Base-by-base conservation (phyloP, 1,284 basidiomycete species). In the Leccinum huronense region DNA sequence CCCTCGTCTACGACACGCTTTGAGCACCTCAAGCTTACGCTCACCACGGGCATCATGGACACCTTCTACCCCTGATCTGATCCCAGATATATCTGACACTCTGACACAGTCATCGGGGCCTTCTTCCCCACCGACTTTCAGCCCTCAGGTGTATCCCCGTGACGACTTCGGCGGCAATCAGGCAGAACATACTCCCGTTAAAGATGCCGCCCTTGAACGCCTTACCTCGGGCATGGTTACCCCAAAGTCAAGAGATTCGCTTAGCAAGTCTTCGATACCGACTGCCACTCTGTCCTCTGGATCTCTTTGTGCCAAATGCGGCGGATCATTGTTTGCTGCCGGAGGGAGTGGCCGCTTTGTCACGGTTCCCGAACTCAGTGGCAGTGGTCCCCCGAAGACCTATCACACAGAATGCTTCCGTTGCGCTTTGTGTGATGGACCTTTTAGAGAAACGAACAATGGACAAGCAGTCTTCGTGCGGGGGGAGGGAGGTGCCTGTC, bases 331-430 rank as follows among this genome's bases (percentile, higher is more conserved):
- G 55, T 88, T 90, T 71, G 82, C 80, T 45, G 77, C 81, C 5
- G 80, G 79, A 38, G 80, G 82, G 63, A 81, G 81, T 8, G 84
- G 86, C 42, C 81, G 80, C 63, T 92, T 86, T 73, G 84, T 91
- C 33, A 89, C 87, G 3, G 83, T 91, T 42, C 88, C 89, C 8
- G 83, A 82, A 64, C 83, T 85, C 58, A 77, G 74, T 30, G 72
- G 73, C 66, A 80, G 69, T 73, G 77, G 76, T 33, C 78, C 80
- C 48, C 80, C 81, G 36, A 83, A 83, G 73, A 81, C 81, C 30
- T 93, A 89, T 70, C 91, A 93, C 67, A 80, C 83, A 3, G 81
- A 84, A 51, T 93, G 91, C 71, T 92, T 93, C 75, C 84, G 81
- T 63, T 93, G 91, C 70, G 79, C 76, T 30, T 78, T 89, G 27